Evolutionary conservation across 768 basidiomycete genomes (phyloP).

Genomic region (Suillus weaverae): DNA sequence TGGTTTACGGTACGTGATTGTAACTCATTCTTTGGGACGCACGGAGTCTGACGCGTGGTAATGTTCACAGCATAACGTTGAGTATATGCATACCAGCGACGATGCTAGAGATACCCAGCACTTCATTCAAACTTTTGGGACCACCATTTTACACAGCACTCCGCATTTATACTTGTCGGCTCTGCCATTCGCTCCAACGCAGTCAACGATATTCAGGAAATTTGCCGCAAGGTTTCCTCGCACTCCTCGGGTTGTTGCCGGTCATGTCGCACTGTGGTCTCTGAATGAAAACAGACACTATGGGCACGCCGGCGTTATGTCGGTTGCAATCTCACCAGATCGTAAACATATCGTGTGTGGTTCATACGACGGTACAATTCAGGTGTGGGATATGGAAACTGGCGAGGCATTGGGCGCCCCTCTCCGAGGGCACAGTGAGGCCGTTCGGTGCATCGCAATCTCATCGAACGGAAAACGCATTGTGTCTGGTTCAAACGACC

Average conservation of each 20-base stretch:
- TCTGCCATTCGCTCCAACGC: slow-evolving; percentile 22
- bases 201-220: slow-evolving; percentile 8
- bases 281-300: neutral
- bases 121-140: slow-evolving; percentile 18
- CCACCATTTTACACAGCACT: slow-evolving; percentile 16
- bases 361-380: slow-evolving; percentile 8
- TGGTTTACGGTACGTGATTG: neutral
- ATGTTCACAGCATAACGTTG: neutral
- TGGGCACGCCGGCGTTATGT: neutral
- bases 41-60: neutral
- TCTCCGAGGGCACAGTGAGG: slow-evolving; percentile 5
- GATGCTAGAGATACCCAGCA: slow-evolving; percentile 9
- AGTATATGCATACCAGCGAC: neutral
- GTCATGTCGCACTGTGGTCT: neutral
- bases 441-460: slow-evolving; percentile 9
- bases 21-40: neutral
- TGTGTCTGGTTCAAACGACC: slow-evolving; percentile 30
- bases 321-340: slow-evolving; percentile 10
- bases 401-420: slow-evolving; percentile 4
- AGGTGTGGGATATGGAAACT: slow-evolving; percentile 14
- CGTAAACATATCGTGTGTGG: slow-evolving; percentile 4
- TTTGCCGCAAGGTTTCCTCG: neutral
- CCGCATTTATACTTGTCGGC: slow-evolving; percentile 30
- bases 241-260: neutral
- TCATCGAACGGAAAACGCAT: slow-evolving; percentile 18